Evolutionary conservation across 1,284 basidiomycete species (phyloP).

Genomic region (Papiliotrema terrestris): DNA sequence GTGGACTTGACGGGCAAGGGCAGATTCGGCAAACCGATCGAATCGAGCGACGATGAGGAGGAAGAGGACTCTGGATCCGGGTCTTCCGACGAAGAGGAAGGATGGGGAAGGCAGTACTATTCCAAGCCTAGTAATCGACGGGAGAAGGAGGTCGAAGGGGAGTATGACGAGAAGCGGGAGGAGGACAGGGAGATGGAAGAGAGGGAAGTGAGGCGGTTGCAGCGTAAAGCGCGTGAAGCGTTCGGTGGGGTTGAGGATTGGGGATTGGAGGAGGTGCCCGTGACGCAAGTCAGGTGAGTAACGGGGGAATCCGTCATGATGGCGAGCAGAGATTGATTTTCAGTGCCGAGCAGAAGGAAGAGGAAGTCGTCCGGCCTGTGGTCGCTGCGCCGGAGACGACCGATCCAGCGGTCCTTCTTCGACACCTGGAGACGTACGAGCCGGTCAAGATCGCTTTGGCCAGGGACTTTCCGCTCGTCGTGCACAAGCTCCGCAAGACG

Average conservation of each 20-base stretch:
- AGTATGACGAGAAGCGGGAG: slow-evolving; percentile 72
- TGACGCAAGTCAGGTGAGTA: background rate
- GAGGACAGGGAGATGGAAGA: slow-evolving; percentile 82
- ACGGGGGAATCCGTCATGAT: background rate
- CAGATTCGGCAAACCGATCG: slow-evolving; percentile 45
- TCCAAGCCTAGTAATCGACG: slow-evolving; percentile 52
- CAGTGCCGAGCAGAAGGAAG: slow-evolving; percentile 1
- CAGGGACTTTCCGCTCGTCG: slow-evolving; percentile 53
- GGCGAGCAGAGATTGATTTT: background rate
- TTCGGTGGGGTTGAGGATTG: slow-evolving; percentile 71
- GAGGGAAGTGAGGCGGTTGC: slow-evolving; percentile 77
- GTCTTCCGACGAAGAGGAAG: slow-evolving; percentile 54
- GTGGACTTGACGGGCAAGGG: slow-evolving; percentile 39
- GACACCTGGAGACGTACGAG: slow-evolving; percentile 71
- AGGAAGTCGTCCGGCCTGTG: background rate
- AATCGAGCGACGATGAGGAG: slow-evolving; percentile 56
- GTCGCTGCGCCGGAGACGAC: slow-evolving; percentile 29
- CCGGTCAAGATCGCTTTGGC: slow-evolving; percentile 65
- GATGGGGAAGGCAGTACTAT: slow-evolving; percentile 82
- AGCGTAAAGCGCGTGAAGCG: slow-evolving; percentile 67
- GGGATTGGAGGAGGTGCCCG: slow-evolving; percentile 64
- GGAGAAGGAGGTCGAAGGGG: slow-evolving; percentile 66
- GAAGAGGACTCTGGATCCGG: slow-evolving; percentile 47
- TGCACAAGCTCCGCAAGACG: slow-evolving; percentile 47
- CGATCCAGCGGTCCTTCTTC: slow-evolving; percentile 57